Conservation (phyloP, 345 rosid genomes). For the Moringa oleifera region DNA sequence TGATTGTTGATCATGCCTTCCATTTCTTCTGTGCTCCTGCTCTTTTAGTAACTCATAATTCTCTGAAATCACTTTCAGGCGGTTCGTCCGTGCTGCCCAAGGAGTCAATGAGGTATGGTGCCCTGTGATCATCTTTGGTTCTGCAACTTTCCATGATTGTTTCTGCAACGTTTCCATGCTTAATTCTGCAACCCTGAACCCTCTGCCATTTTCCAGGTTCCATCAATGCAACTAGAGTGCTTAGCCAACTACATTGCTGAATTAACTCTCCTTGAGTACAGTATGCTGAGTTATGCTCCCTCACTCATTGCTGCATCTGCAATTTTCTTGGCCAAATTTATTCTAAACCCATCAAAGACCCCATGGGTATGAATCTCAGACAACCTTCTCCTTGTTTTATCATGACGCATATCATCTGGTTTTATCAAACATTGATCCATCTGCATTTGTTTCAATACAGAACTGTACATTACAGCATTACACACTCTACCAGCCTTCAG, state of each 20-base stretch:
- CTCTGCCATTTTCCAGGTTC: conserved; percentile 31
- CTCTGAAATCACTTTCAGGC: conserved; percentile 39
- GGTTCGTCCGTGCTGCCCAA: conserved; percentile 88
- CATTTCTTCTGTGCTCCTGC: neutral
- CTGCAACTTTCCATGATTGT: too few relatives aligned
- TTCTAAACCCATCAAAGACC: conserved; percentile 62
- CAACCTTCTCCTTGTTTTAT: neutral
- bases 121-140: too few relatives aligned
- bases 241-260: conserved; percentile 74
- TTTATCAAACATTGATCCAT: neutral
- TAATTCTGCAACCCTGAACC: too few relatives aligned
- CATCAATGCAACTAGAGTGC: conserved; percentile 72
- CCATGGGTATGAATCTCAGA: conserved; percentile 59
- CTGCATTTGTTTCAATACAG: conserved; percentile 31
- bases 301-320: conserved; percentile 89
- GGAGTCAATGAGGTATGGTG: conserved; percentile 75
- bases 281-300: conserved; percentile 68
- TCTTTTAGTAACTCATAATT: conserved; percentile 11
- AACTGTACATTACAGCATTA: conserved; percentile 76
- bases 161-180: too few relatives aligned
- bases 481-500: conserved; percentile 64
- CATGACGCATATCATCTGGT: too few relatives aligned
- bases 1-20: neutral
- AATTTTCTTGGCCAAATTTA: conserved; percentile 70
- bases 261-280: conserved; percentile 72